Percentiles rank a stretch among this genome's conserved stretches.
These are phyloP conservation scores for Cinchona pubescens DNA, from an alignment of 257 asterid species.

Conservation along the genomic window DNA sequence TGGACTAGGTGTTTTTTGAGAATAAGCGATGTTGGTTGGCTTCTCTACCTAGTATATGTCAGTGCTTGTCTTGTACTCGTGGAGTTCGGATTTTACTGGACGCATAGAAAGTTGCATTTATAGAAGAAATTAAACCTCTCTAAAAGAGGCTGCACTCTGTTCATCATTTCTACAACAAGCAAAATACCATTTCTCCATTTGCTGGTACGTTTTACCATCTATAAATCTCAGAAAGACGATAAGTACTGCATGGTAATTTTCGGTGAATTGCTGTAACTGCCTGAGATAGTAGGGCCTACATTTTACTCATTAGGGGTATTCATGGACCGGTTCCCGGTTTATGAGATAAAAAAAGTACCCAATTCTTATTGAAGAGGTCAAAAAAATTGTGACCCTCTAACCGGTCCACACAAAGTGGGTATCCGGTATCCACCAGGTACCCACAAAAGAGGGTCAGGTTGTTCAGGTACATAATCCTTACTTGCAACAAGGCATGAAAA, in stretches of 20 bases:
- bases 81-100: conserved; percentile 95
- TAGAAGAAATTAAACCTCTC: conserved; percentile 94
- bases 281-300: no score
- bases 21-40: conserved; percentile 69
- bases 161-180: conserved; percentile 98
- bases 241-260: neutral
- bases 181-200: conserved; percentile 95
- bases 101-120: conserved; percentile 93
- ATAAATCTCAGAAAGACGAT: conserved; percentile 4
- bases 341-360: no score
- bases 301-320: no score
- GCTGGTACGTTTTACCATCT: conserved; percentile 59
- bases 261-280: no score
- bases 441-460: no score
- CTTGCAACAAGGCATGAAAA: no score
- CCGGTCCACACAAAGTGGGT: no score
- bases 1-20: conserved; percentile 79
- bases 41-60: conserved; percentile 45
- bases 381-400: no score
- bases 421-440: no score
- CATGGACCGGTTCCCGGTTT: no score
- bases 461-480: no score
- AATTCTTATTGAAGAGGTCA: no score
- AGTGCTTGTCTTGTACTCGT: conserved; percentile 62
- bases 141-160: conserved; percentile 91